Percentiles rank a stretch among this genome's conserved stretches.
Conservation (phyloP, 768 basidiomycete genomes). For the Epithele typhae region DNA sequence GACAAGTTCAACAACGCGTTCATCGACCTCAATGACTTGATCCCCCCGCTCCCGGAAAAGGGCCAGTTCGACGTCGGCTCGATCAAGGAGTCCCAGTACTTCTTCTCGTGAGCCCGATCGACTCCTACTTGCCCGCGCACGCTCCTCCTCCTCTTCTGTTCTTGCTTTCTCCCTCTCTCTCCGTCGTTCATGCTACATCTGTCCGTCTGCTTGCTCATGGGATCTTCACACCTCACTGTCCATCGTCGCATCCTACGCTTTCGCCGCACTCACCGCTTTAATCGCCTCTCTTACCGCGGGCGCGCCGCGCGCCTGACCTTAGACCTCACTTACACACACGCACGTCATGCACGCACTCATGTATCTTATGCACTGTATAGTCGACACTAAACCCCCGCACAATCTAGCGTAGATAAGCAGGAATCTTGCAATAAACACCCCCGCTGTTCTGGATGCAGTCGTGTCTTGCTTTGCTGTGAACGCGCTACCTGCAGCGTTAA, state of each 20-base stretch:
- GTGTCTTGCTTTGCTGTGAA: no score
- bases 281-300: background rate
- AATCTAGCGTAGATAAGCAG: no score
- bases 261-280: background rate
- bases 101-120: conserved; percentile 75
- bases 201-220: background rate
- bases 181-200: background rate
- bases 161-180: background rate
- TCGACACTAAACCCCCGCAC: no score
- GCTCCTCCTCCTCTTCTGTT: background rate
- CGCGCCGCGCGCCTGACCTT: background rate
- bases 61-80: conserved; percentile 80
- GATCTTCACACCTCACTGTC: background rate
- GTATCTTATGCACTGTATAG: conserved; percentile 16
- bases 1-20: conserved; percentile 43
- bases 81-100: conserved; percentile 83
- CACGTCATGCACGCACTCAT: conserved; percentile 2
- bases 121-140: background rate
- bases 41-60: conserved; percentile 81
- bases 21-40: conserved; percentile 64
- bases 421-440: no score
- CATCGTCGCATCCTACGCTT: background rate
- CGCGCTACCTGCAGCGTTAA: no score
- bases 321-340: conserved; percentile 1
- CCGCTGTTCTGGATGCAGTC: no score